Evolutionary conservation across 192 early-diverging fungal species (phyloP), one percentile per base, ranked within the genome.

Genomic region (Thamnidium elegans): DNA sequence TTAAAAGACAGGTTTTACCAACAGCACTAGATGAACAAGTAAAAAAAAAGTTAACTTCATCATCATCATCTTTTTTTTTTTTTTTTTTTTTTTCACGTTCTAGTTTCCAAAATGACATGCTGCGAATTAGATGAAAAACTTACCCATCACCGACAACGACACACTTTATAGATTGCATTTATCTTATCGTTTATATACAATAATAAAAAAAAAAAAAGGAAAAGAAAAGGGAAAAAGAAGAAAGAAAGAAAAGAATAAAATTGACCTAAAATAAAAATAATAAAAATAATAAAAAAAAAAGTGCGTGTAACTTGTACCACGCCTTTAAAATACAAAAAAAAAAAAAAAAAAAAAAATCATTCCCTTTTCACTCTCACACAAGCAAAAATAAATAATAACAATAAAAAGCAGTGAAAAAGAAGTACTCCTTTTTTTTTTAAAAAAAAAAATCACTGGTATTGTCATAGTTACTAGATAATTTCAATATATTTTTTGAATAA

Each of bases 1-100:
- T 99, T 63, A 99, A 80, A 42, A 96, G 87, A 76, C 96, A 98
- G 36, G 96, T 98, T 79, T 98, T 96, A 66, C 89, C 89, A 60
- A 92, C 92, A 52, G 92, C 91, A 87, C 91, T 93, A 64, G 26
- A 26, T 26, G 26, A 26, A 26, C 26, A 26, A 26, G 26, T 23
- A 26, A 55, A 32, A 44, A 44, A 8, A 34, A 55, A 21, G 50
- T 51, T 9, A 48, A 19, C 47, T 15, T 48, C n/a, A 17, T 48
- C 47, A 48, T 48, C 47, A 48, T 48, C 47, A 48, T 19, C 47
- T 4, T 48, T 4, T 6, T 19, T 7, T 19, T 47, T 17, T 47
- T 47, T 47, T 14, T 17, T 47, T 19, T 48, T 39, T 6, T 39
- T 39, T 39, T 39, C 26, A 26, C 26, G 26, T 26, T 6, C 9